Evolutionary conservation across 1,284 basidiomycete species (phyloP), one percentile per base, ranked within the genome.

Genomic region (Hymenochaete sp.): DNA sequence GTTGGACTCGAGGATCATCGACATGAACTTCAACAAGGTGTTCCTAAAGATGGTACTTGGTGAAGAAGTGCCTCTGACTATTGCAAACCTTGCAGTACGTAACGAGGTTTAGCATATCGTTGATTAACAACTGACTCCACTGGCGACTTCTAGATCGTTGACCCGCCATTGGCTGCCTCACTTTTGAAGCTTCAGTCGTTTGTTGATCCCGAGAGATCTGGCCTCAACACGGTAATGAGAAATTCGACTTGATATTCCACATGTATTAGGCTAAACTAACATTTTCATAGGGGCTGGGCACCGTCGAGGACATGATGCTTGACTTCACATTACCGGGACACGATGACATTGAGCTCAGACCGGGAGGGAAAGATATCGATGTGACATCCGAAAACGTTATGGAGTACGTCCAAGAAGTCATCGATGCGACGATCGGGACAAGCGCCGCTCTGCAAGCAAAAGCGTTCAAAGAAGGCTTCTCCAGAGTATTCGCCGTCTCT

Each of bases 281-380:
- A 21, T 38, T 21, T 45, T n/a, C 9, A 50, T 44, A 38, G 22
- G 14, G 38, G 39, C 7, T 26, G 24, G 40, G 29, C 16, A 74
- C 75, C 21, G 75, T 98, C 4, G 84, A 88, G 52, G 90, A 95
- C 58, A 76, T 99, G 31, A 81, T 85, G 0, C 74, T 98, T 25
- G 95, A 98, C 66, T 98, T 98, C 61, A 97, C 93, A 3, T 72
- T 98, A 11, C 96, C 96, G 7, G 96, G 96, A 7, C 92, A 95
- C 56, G 82, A 91, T 31, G 28, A 31, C 28, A 22, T 8, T 27
- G 33, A 38, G 37, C 27, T 37, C 37, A 38, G 90, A 80, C 73
- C 82, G 26, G 82, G 82, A 39, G 93, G 93, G 25, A 75, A 75
- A 36, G 75, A 89, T 52, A 78, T 84, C 38, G 62, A 76, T 14